Evolutionary conservation across 768 basidiomycete species (phyloP), one percentile per base, ranked within the genome.

Genomic region (Leccinum aurantiacum): DNA sequence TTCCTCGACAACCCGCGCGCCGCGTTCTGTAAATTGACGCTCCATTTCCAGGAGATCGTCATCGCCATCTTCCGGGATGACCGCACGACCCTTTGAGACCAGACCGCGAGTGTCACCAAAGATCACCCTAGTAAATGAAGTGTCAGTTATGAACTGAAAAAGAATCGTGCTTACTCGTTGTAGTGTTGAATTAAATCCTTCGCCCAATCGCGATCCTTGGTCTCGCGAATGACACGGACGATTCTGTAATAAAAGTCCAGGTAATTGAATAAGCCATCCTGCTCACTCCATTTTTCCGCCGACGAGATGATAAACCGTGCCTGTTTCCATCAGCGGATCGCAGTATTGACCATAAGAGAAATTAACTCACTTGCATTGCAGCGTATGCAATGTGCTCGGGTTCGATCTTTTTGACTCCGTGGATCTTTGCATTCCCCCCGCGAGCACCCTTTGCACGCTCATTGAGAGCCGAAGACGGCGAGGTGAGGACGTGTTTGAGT

Each of bases 271-370:
- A 53, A 6, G 6, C 33, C 19, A 37, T 37, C 52, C 9, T 53
- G 52, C 4, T 53, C 52, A 37, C 56, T 57, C 56, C 56, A 57
- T 25, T 57, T 57, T 14, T 57, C 56, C 3, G 35, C 56, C 3
- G 24, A 57, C 1, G 37, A 57, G 17, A 57, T n/a, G 1, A 57
- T 25, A 25, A 57, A 57, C 0, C 35, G 11, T 6, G 56, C 56
- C 56, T 57, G 35, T 57, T 41, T 41, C 38, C 38, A 41, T 41
- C 0, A 41, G 38, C 10, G 38, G 7, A 41, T 41, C 15, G 7
- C 38, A 41, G 38, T 17, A 17, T 41, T 41, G 6, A 41, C 15
- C 13, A 38, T 15, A 41, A 6, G 7, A 17, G 6, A 17, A 17
- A 41, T 1, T 15, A 17, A 19, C 54, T 25, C 35, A 48, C 55